Conservation (phyloP, 345 rosid genomes). For the Cardamine chenopodiifolia region DNA sequence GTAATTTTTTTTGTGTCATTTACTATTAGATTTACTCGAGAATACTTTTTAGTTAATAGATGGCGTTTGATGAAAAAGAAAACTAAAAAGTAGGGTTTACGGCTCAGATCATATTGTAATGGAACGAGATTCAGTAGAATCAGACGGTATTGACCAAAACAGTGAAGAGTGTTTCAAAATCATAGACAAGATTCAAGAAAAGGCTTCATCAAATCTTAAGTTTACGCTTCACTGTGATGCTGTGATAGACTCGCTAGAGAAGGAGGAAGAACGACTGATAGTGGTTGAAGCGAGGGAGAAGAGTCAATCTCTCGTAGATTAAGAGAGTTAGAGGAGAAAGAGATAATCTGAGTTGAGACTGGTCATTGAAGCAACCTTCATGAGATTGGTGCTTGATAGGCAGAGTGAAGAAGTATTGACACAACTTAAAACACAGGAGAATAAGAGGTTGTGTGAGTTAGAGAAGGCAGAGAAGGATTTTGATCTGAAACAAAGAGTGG, state of each 20-base stretch:
- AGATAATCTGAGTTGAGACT: neutral
- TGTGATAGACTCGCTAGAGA: neutral
- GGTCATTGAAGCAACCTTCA: neutral
- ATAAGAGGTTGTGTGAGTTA: constrained; percentile 7
- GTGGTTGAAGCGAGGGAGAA: constrained; percentile 13
- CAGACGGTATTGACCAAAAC: neutral
- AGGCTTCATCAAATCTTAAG: neutral
- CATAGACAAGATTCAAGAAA: constrained; percentile 16
- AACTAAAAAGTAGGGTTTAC: constrained; percentile 5
- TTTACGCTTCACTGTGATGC: neutral
- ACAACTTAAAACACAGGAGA: neutral
- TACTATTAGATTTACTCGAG: too few species aligned
- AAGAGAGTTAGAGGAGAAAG: constrained; percentile 8
- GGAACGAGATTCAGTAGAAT: constrained; percentile 5
- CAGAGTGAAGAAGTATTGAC: constrained; percentile 11
- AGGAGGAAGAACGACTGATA: constrained; percentile 16
- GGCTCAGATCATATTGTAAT: neutral
- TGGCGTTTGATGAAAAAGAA: too few species aligned
- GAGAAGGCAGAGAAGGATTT: constrained; percentile 16
- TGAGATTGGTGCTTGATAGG: constrained; percentile 17
- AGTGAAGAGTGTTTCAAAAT: neutral
- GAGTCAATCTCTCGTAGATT: neutral
- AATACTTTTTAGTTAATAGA: too few species aligned
- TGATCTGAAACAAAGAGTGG: constrained; percentile 4
- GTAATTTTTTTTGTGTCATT: too few species aligned